Base-by-base conservation (phyloP, 2,329 filamentous ascomycete genomes). In the Dendryphion nanum region DNA sequence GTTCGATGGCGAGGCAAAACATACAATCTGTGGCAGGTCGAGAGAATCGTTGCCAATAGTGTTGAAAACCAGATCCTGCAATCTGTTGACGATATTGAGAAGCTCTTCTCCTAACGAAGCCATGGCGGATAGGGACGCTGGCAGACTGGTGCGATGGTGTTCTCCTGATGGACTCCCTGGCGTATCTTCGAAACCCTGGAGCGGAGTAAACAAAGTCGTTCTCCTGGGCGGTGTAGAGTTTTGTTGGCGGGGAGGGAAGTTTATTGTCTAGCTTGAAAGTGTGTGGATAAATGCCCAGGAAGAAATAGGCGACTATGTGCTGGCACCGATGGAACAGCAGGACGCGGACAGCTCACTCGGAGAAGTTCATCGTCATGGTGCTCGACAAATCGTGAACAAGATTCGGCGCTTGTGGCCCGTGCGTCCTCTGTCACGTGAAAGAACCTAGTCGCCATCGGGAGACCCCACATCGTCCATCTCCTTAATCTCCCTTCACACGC, bases 51-150 rank as follows among this genome's bases (percentile, higher is more conserved):
- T 97, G 70, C 93, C 93, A 69, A 98, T 98, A 54, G 93, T 98
- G 74, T 98, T 98, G 77, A 98, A 98, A 62, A 98, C 93, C 63
- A 98, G 74, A 70, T 97, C 93, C 71, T 98, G 93, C 61, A 98
- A 78, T 77, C 95, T 95, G 77, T 98, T 98, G 73, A 98, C 93
- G 50, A 89, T 94, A 56, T 81, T 82, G 66, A 98, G 81, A 70
- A 98, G 76, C 71, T 98, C 90, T 71, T 98, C 93, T 64, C 93
- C 91, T 59, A 98, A 83, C 61, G 91, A 83, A 65, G 93, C 86
- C 93, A 97, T 98, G 33, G 37, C 35, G 34, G 35, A 23, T 18
- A 19, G 7, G 17, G 41, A 46, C 48, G 61, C 43, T 55, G 53
- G 50, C 44, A 21, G 41, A 44, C 38, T 36, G 46, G 44, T 48